phyloP scores from a whole-genome alignment of 164 flowering plant species.

The Brasenia schreberi region DNA sequence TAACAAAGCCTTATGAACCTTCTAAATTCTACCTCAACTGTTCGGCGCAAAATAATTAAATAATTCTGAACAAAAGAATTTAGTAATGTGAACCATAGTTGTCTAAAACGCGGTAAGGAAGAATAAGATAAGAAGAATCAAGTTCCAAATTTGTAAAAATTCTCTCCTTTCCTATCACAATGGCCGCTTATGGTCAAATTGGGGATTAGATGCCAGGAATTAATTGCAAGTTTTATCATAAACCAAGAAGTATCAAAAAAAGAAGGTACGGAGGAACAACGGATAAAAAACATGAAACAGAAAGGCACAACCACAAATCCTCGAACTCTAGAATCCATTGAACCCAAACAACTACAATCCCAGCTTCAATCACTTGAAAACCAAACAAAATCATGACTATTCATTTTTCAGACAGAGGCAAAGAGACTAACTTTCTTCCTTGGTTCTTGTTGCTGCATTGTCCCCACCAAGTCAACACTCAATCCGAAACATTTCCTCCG shows the following conservation, averaged over 20 bases:
- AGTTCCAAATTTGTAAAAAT: too few species aligned
- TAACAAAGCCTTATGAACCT: too few species aligned
- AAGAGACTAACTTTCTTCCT: slow-evolving; percentile 47
- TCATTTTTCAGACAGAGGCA: background rate
- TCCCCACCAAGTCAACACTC: slow-evolving; percentile 3
- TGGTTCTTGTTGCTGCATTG: slow-evolving; percentile 65
- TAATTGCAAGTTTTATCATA: too few species aligned
- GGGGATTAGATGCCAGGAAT: too few species aligned
- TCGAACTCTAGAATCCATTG: background rate
- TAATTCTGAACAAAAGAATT: too few species aligned
- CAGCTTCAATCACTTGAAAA: background rate
- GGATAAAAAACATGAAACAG: background rate
- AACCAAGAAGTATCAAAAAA: background rate
- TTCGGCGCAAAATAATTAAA: too few species aligned
- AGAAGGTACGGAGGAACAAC: background rate
- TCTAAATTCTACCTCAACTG: too few species aligned
- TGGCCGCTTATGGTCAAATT: too few species aligned
- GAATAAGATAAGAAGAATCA: too few species aligned
- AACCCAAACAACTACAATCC: background rate
- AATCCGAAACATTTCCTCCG: slow-evolving; percentile 2
- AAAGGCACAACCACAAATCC: background rate
- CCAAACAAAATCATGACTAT: background rate
- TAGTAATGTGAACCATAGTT: too few species aligned
- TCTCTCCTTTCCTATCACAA: too few species aligned
- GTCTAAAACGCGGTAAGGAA: too few species aligned